Base-by-base conservation (phyloP, 2,329 filamentous ascomycete genomes). In the Cytospora paraplurivora region DNA sequence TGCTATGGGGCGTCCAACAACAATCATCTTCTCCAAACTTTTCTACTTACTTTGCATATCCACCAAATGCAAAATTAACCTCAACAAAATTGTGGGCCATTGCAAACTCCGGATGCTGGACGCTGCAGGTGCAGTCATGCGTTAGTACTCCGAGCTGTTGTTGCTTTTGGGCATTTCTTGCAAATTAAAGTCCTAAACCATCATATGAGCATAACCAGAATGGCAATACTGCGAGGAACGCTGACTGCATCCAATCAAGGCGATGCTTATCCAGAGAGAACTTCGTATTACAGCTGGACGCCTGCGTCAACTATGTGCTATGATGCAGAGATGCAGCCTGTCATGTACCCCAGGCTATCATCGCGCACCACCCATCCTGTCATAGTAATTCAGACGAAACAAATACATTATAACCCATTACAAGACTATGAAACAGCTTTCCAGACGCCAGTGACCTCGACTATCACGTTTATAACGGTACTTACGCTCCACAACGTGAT, bases 401-500 rank as follows among this genome's bases (percentile, higher is more conserved):
- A 52, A 37, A 49, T 49, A 60, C 51, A 60, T 8, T 50, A 3
- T 27, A 55, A 32, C 15, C 15, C 49, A 33, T 8, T 52, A 21
- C 21, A 47, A 54, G 19, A 47, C 37, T 60, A 73, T 15, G 70
- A 75, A 59, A 78, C 72, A 15, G 77, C 75, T 17, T 70, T 70
- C 78, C 80, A 85, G 8, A 77, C 72, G 6, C 87, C 87, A 13
- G 81, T 84, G 51, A 94, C 71, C 76, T 99, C 95, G 17, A 96
- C 84, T 51, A 89, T 80, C 2, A 99, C 84, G 76, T 98, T 99
- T 27, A 88, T 79, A 38, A 91, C 72, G 0, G 94, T 98, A 72
- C 91, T 93, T 33, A 92, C 75, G 13, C 78, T 81, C 95, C 95
- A 99, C 19, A 98, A 76, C 11, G 79, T 82, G 70, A 99, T 90